Conservation (phyloP, 805 yeast species). For the Schwanniomyces occidentalis region DNA sequence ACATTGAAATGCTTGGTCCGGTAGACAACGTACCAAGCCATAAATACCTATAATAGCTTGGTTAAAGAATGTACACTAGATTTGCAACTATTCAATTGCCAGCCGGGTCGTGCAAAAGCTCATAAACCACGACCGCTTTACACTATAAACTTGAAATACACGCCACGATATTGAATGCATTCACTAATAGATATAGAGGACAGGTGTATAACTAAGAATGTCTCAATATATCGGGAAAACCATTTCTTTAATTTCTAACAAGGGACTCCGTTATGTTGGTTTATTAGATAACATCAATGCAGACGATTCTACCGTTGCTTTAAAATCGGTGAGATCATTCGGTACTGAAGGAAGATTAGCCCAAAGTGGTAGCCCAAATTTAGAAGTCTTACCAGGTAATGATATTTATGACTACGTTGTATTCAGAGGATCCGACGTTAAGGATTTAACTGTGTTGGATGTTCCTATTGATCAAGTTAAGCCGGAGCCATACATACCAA, state of each 20-base stretch:
- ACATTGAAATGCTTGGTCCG: too few species aligned
- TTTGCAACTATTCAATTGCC: too few species aligned
- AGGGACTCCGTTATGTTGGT: slow-evolving; percentile 88
- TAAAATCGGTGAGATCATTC: slow-evolving; percentile 73
- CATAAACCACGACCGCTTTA: too few species aligned
- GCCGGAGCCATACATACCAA: slow-evolving; percentile 44
- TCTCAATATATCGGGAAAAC: slow-evolving; percentile 91
- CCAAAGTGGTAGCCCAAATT: slow-evolving; percentile 53
- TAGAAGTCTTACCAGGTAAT: slow-evolving; percentile 70
- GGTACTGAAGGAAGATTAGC: slow-evolving; percentile 91
- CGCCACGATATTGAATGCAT: too few species aligned
- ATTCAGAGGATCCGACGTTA: slow-evolving; percentile 89
- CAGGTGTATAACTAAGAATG: slow-evolving; percentile 56
- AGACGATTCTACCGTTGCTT: slow-evolving; percentile 84
- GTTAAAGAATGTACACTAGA: too few species aligned
- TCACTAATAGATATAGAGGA: too few species aligned
- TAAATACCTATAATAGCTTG: too few species aligned
- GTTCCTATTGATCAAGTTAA: slow-evolving; percentile 62
- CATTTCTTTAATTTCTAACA: slow-evolving; percentile 74
- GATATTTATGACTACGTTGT: slow-evolving; percentile 74
- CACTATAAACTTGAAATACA: too few species aligned
- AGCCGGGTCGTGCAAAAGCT: too few species aligned
- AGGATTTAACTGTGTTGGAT: slow-evolving; percentile 83
- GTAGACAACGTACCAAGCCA: too few species aligned
- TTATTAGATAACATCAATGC: slow-evolving; percentile 84